Conservation (phyloP, 768 basidiomycete species). For the Leccinum olivaceopallidum region DNA sequence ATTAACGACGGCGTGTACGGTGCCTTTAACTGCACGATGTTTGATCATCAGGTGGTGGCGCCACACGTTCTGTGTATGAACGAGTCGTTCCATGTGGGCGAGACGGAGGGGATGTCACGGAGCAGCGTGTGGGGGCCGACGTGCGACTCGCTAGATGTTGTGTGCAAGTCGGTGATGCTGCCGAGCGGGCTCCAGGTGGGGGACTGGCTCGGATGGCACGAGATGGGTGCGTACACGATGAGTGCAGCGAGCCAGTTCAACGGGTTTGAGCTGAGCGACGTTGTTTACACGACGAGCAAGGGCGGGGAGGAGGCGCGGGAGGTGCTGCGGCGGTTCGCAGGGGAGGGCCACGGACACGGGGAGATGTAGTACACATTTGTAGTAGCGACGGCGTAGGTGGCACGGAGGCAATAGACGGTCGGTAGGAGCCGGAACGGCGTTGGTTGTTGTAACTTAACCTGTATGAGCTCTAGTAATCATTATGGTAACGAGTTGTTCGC, state of each 20-base stretch:
- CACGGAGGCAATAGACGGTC: not conserved
- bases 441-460: conserved; percentile 13
- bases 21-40: conserved; percentile 94
- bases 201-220: conserved; percentile 97
- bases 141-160: conserved; percentile 96
- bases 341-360: conserved; percentile 40
- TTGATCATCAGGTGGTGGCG: conserved; percentile 92
- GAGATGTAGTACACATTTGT: not conserved
- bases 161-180: conserved; percentile 61
- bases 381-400: not conserved
- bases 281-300: conserved; percentile 75
- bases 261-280: conserved; percentile 79
- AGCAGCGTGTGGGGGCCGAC: conserved; percentile 98
- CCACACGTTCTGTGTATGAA: conserved; percentile 77
- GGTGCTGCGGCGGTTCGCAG: conserved; percentile 51
- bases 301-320: conserved; percentile 52
- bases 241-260: conserved; percentile 97
- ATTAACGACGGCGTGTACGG: conserved; percentile 99
- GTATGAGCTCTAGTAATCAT: conserved; percentile 12
- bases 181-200: conserved; percentile 80
- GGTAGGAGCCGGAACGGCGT: not conserved
- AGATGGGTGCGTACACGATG: conserved; percentile 99
- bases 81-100: conserved; percentile 51
- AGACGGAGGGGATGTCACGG: conserved; percentile 42
- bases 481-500: conserved; percentile 1